These are phyloP conservation scores for Porcisia hertigi DNA, from an alignment of 208 protist species.

Conservation along the genomic window DNA sequence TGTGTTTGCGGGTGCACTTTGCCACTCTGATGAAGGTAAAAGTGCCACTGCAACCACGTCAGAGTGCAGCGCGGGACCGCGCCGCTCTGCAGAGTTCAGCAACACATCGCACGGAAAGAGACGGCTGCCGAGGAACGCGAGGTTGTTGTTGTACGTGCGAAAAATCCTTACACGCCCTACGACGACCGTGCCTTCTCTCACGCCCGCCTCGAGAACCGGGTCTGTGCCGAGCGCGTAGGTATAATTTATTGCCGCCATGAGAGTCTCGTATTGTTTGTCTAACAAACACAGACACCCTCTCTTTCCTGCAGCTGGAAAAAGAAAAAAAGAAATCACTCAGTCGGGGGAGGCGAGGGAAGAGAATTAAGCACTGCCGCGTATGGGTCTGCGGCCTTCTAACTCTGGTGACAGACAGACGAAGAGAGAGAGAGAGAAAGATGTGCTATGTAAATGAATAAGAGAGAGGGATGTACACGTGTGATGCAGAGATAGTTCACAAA, in stretches of 20 bases:
- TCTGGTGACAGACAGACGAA: not conserved
- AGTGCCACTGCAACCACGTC: constrained; percentile 82
- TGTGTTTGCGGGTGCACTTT: not conserved
- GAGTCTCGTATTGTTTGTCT: too few relatives aligned
- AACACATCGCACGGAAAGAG: constrained; percentile 56
- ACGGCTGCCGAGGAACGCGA: constrained; percentile 59
- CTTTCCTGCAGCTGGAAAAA: not conserved
- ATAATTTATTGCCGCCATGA: not conserved
- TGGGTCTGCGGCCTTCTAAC: not conserved
- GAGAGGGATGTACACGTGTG: not conserved
- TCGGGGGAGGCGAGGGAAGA: not conserved
- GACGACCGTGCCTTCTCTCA: constrained; percentile 53
- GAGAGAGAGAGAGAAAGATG: too few relatives aligned
- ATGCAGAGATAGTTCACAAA: too few relatives aligned
- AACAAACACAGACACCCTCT: too few relatives aligned
- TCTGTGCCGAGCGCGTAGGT: constrained; percentile 47
- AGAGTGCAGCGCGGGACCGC: constrained; percentile 40
- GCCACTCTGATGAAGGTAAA: constrained; percentile 23
- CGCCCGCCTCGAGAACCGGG: constrained; percentile 40
- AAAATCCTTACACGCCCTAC: constrained; percentile 58
- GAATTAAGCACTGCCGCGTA: not conserved
- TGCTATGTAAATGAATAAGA: too few relatives aligned
- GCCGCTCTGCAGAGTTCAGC: constrained; percentile 35
- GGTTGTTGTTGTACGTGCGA: constrained; percentile 34
- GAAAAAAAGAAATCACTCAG: not conserved